Evolutionary conservation across 2,329 filamentous ascomycete genomes (phyloP).

Genomic region (Calonectria pseudoturangicola): DNA sequence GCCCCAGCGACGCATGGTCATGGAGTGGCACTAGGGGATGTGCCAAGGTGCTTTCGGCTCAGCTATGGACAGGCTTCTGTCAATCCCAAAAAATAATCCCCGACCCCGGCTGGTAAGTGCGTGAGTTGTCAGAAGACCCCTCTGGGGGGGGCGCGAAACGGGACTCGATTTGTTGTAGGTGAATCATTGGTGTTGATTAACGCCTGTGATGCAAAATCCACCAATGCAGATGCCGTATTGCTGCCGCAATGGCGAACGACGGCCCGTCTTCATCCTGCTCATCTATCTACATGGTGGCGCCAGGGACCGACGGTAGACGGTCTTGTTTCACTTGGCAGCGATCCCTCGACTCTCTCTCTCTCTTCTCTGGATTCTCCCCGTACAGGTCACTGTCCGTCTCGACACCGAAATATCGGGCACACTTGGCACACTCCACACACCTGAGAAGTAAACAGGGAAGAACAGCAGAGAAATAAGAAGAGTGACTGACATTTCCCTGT

Average conservation of each 20-base stretch:
- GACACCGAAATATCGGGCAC: not conserved
- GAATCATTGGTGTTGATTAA: not conserved
- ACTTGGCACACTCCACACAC: conserved; percentile 28
- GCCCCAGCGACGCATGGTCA: conserved; percentile 35
- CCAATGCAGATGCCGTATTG: not conserved
- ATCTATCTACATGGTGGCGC: not conserved
- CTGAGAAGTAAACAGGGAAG: conserved; percentile 13
- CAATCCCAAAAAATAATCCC: conserved; percentile 9
- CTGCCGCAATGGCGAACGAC: not conserved
- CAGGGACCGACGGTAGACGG: conserved; percentile 7
- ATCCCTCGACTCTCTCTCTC: not conserved
- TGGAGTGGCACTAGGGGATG: conserved; percentile 33
- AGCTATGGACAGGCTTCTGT: conserved; percentile 15
- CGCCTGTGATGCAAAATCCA: not conserved
- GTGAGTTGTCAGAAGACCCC: conserved; percentile 5
- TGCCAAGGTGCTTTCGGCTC: conserved; percentile 39
- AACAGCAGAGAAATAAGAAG: not conserved
- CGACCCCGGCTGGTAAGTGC: not conserved
- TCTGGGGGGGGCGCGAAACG: not conserved
- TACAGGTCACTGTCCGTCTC: not conserved
- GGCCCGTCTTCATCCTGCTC: not conserved
- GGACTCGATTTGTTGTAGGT: not conserved
- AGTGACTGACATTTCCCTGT: conserved; percentile 5
- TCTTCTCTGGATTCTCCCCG: not conserved
- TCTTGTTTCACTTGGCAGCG: not conserved